phyloP scores from a whole-genome alignment of 192 early-diverging fungal species.

The Coemansia sp. region DNA sequence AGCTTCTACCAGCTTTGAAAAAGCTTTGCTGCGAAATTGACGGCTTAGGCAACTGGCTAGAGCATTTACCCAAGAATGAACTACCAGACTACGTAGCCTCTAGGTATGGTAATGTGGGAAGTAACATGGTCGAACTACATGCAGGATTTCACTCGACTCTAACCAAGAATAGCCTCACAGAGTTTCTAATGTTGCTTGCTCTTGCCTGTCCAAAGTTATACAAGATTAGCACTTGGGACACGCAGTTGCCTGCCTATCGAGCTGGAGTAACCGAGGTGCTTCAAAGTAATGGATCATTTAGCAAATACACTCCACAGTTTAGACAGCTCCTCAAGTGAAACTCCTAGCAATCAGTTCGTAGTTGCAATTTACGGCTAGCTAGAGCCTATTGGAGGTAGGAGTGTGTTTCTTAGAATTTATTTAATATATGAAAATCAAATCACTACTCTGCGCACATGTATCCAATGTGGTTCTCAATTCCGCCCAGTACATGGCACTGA shows the following conservation, averaged over 20 bases:
- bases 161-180: not conserved
- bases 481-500: conserved; percentile 27
- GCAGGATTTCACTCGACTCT: no score
- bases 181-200: not conserved
- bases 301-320: not conserved
- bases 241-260: not conserved
- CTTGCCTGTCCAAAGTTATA: not conserved
- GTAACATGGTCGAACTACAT: no score
- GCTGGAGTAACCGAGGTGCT: not conserved
- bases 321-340: not conserved
- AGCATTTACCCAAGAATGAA: no score
- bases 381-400: not conserved
- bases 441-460: conserved; percentile 43
- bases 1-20: not conserved
- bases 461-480: conserved; percentile 46
- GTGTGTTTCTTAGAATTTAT: not conserved
- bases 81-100: no score
- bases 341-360: no score
- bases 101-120: no score
- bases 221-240: no score
- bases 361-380: not conserved
- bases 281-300: not conserved
- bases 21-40: no score
- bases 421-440: not conserved
- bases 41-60: no score